These are phyloP conservation scores for Hemisphaericaspora xylanilytica DNA, from an alignment of 1,139 yeast genomes.

Conservation along the genomic window DNA sequence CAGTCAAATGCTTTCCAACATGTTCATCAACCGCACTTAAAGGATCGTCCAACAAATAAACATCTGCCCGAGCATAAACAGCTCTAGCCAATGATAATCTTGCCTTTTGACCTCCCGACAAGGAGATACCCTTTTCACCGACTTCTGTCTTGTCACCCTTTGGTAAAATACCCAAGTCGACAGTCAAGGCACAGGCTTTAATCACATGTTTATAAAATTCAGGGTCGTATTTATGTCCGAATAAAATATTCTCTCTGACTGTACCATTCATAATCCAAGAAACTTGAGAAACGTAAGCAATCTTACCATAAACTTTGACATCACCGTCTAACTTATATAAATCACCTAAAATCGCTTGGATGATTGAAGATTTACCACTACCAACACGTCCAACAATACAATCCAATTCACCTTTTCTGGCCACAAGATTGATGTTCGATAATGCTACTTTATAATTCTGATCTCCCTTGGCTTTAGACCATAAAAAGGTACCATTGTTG, in stretches of 20 bases:
- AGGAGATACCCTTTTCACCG: conserved; percentile 43
- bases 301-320: conserved; percentile 69
- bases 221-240: conserved; percentile 32
- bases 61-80: conserved; percentile 38
- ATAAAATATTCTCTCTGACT: conserved; percentile 37
- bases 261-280: conserved; percentile 64
- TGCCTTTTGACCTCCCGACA: conserved; percentile 43
- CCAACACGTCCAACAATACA: conserved; percentile 96
- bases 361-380: conserved; percentile 83
- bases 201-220: conserved; percentile 30
- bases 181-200: conserved; percentile 35
- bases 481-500: conserved; percentile 76
- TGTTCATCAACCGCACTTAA: conserved; percentile 40
- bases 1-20: conserved; percentile 32
- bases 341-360: conserved; percentile 85
- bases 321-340: conserved; percentile 75
- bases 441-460: conserved; percentile 70
- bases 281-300: conserved; percentile 88
- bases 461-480: conserved; percentile 74
- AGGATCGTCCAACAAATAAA: conserved; percentile 35
- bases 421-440: conserved; percentile 62
- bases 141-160: conserved; percentile 40
- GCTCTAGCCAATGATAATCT: conserved; percentile 40
- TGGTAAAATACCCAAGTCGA: conserved; percentile 34
- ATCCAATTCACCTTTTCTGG: conserved; percentile 76